Evolutionary conservation across 139 green algal species (phyloP).

Genomic region (Coelastrella sp.): DNA sequence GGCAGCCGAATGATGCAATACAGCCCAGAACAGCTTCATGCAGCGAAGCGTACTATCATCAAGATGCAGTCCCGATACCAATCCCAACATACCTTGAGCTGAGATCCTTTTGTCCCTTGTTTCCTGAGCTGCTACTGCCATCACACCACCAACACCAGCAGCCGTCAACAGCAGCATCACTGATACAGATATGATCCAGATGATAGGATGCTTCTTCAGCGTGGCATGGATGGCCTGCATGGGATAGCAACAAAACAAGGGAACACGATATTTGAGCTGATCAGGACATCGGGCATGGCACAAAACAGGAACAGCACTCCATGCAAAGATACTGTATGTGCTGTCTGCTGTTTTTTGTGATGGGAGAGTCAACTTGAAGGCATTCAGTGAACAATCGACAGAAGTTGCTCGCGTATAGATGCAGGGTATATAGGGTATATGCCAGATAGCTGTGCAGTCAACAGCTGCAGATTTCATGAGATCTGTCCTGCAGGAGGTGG

Average conservation of each 20-base stretch:
- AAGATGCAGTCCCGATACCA: neutral
- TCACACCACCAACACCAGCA: conserved; percentile 20
- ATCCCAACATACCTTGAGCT: conserved; percentile 1
- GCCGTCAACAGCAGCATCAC: neutral
- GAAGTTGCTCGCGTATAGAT: no score
- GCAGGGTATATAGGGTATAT: no score
- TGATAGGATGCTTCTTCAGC: conserved; percentile 25
- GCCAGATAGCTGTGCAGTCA: no score
- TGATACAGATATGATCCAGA: neutral
- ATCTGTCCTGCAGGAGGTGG: no score
- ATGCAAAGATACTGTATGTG: no score
- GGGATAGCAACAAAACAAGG: neutral
- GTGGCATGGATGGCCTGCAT: conserved; percentile 3
- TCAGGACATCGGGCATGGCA: neutral
- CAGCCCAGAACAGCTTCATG: neutral
- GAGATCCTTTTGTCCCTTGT: neutral
- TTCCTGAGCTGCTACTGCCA: neutral
- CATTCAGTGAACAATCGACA: no score
- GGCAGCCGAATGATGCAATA: neutral
- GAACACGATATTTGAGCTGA: neutral
- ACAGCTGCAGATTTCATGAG: no score
- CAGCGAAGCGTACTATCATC: neutral
- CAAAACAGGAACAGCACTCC: neutral
- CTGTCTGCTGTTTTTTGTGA: no score
- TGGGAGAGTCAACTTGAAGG: no score